Evolutionary conservation across 1,284 basidiomycete genomes (phyloP), one percentile per base, ranked within the genome.

Genomic region (Takashimella koratensis): DNA sequence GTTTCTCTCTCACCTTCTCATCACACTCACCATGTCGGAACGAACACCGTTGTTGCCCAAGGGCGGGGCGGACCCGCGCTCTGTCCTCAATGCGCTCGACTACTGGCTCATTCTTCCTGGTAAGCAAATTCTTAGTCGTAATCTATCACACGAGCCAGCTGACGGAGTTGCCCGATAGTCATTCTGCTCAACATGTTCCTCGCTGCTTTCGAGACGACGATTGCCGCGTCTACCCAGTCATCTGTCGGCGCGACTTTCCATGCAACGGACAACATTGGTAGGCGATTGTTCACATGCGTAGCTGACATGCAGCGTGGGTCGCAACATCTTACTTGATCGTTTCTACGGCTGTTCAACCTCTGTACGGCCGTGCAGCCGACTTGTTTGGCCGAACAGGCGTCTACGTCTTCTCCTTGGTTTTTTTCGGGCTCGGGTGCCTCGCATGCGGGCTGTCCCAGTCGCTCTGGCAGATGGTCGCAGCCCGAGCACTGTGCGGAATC

Each of bases 171-270:
- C n/a, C n/a, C n/a, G n/a, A 6, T 24, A 60, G 62, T 54, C 13
- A 42, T 64, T 13, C 51, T 64, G 8, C 49, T 48, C 6, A 64
- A 64, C 47, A 56, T 52, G 30, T 57, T 64, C 26, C 51, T 64
- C 11, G 59, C 62, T 2, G 59, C 59, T 5, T 61, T 64, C 22
- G 62, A 64, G 47, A 61, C 52, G 41, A 64, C 62, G n/a, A 58
- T 64, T 5, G 62, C 62, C 11, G 62, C 62, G 13, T 64, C 62
- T 3, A 64, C 59, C 3, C 62, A 64, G 41, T 55, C 57, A 3
- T 50, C 62, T 2, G 52, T 61, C 3, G 62, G 62, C 6, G 43
- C 59, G 24, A 43, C 47, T 11, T 64, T 61, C 39, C 49, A 46
- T 20, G 55, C 59, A 10, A 47, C 56, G 19, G 51, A 59, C 43